These are phyloP conservation scores for Lablab purpureus DNA, from an alignment of 306 rosid genomes.

Conservation along the genomic window DNA sequence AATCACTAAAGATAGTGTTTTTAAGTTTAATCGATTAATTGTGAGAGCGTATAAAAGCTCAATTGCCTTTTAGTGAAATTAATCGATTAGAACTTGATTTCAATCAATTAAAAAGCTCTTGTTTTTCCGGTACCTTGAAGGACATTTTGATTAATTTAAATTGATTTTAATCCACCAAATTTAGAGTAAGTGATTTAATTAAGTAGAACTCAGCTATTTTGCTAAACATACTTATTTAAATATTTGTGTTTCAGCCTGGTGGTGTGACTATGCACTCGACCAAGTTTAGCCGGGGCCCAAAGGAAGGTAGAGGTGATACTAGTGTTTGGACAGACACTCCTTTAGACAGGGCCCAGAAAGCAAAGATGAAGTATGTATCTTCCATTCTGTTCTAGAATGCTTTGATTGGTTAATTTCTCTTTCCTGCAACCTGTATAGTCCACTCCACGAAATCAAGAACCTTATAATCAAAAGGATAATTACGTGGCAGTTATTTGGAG, in stretches of 20 bases:
- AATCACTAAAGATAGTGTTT: too few species aligned
- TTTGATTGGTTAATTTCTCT: constrained; percentile 33
- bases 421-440: constrained; percentile 20
- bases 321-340: constrained; percentile 95
- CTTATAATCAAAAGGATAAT: constrained; percentile 36
- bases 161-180: too few species aligned
- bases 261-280: constrained; percentile 84
- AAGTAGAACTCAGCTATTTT: constrained; percentile 1
- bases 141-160: too few species aligned
- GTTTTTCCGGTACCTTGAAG: too few species aligned
- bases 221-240: not conserved
- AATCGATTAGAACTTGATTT: too few species aligned
- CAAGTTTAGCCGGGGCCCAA: constrained; percentile 65
- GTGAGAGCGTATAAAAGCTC: too few species aligned
- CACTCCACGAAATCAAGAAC: constrained; percentile 31
- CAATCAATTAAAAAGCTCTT: too few species aligned
- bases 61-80: too few species aligned
- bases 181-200: not conserved
- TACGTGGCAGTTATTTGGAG: constrained; percentile 78
- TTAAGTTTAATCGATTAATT: too few species aligned
- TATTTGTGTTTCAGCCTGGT: constrained; percentile 68
- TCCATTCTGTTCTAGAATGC: constrained; percentile 31
- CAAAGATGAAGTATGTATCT: constrained; percentile 76
- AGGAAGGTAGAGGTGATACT: constrained; percentile 94
- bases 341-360: constrained; percentile 85